Evolutionary conservation across 345 rosid species (phyloP).

Genomic region (Microcos paniculata): DNA sequence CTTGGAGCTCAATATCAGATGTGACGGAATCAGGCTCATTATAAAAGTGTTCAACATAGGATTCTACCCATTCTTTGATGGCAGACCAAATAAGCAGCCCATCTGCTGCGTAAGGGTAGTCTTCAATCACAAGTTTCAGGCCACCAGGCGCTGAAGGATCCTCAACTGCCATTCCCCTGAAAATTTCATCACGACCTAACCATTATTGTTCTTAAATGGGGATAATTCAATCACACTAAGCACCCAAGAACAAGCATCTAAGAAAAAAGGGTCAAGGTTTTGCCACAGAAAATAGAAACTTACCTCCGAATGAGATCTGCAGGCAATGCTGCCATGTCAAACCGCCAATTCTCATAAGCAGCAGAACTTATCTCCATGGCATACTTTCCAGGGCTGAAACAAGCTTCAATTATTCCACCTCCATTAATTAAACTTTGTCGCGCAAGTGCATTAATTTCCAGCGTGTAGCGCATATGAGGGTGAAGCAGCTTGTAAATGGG

Average conservation of each 20-base stretch:
- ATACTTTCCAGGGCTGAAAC: slow-evolving; percentile 73
- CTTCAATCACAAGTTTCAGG: slow-evolving; percentile 73
- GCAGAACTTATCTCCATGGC: slow-evolving; percentile 95
- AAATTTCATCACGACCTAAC: background rate
- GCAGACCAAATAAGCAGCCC: slow-evolving; percentile 93
- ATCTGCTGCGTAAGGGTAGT: slow-evolving; percentile 93
- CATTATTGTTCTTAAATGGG: background rate
- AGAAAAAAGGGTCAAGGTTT: background rate
- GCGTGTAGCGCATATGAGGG: slow-evolving; percentile 91
- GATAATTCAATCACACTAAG: background rate
- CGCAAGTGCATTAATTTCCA: slow-evolving; percentile 88
- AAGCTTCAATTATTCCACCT: slow-evolving; percentile 88
- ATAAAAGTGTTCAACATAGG: slow-evolving; percentile 77
- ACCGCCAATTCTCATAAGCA: slow-evolving; percentile 82
- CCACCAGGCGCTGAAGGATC: slow-evolving; percentile 77
- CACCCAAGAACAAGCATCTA: background rate
- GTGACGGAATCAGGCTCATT: slow-evolving; percentile 50
- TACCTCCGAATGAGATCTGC: slow-evolving; percentile 92
- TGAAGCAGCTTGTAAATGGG: slow-evolving; percentile 82
- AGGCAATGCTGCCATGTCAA: slow-evolving; percentile 93
- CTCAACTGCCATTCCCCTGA: slow-evolving; percentile 92
- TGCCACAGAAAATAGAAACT: background rate
- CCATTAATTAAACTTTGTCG: slow-evolving; percentile 88
- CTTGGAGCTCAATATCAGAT: slow-evolving; percentile 78
- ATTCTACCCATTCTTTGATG: slow-evolving; percentile 65